A percentile compares a stretch with the other conserved stretches of the same genome.
Conservation (phyloP, 345 rosid species). For the Arabidopsis arenosa region DNA sequence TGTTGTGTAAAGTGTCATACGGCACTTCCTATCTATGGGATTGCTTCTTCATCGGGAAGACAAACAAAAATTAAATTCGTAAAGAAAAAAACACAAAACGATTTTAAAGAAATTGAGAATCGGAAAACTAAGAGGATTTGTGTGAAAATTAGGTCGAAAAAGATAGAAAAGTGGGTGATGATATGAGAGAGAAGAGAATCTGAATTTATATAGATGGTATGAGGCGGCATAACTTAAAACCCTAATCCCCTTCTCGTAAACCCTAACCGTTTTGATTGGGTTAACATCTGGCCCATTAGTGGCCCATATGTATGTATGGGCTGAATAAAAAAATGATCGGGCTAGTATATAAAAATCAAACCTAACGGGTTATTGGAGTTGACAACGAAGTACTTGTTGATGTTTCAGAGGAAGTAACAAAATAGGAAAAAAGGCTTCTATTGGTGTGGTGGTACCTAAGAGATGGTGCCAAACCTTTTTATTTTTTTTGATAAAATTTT, state of each 20-base stretch:
- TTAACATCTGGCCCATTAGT: background rate
- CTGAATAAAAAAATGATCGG: too few relatives aligned
- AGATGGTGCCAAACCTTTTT: too few relatives aligned
- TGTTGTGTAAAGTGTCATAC: constrained; percentile 63
- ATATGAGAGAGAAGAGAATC: background rate
- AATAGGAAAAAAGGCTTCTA: too few relatives aligned
- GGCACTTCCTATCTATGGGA: constrained; percentile 74
- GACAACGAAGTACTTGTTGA: too few relatives aligned
- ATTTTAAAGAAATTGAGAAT: background rate
- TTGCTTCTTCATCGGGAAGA: constrained; percentile 52
- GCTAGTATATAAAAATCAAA: too few relatives aligned
- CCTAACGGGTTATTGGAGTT: too few relatives aligned
- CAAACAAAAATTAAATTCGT: background rate
- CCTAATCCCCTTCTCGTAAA: background rate
- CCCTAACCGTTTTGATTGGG: background rate
- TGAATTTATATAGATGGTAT: background rate
- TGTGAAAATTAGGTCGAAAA: background rate
- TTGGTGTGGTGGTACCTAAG: too few relatives aligned
- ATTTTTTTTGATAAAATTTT: too few relatives aligned
- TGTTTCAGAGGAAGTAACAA: too few relatives aligned
- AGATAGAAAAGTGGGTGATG: background rate
- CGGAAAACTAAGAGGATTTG: background rate
- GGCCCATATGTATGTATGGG: background rate
- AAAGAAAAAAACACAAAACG: background rate
- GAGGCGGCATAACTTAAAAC: constrained; percentile 19